A percentile compares a stretch with the other conserved stretches of the same genome.
These are phyloP conservation scores for Xylaria sp. DNA, from an alignment of 2,329 filamentous ascomycete species.

Conservation along the genomic window DNA sequence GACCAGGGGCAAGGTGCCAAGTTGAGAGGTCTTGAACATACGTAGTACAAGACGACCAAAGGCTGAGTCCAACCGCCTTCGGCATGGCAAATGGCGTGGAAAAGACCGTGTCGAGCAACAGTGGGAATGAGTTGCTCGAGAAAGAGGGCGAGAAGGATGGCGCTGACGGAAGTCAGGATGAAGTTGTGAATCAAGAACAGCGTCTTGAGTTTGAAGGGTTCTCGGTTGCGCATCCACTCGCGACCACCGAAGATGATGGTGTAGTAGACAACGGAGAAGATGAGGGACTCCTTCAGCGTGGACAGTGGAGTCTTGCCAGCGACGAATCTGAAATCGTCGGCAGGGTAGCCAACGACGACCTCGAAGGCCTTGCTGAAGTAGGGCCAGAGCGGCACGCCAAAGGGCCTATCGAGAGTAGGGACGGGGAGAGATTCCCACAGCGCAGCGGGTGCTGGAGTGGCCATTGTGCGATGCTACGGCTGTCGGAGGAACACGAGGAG, in stretches of 20 bases:
- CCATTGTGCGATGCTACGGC: conserved; percentile 39
- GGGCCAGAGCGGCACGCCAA: conserved; percentile 92
- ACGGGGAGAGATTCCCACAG: conserved; percentile 68
- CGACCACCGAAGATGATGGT: conserved; percentile 91
- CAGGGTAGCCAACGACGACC: conserved; percentile 79
- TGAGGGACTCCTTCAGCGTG: conserved; percentile 82
- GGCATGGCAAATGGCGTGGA: conserved; percentile 84
- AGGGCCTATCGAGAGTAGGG: conserved; percentile 89
- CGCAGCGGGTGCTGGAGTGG: conserved; percentile 51
- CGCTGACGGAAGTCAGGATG: conserved; percentile 87
- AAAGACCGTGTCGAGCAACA: conserved; percentile 81
- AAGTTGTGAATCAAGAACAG: conserved; percentile 98
- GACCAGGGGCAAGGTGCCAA: conserved; percentile 14
- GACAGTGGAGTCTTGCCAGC: conserved; percentile 88
- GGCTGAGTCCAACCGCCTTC: conserved; percentile 93
- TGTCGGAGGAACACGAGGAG: neutral
- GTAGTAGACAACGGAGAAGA: conserved; percentile 90
- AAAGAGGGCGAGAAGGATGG: conserved; percentile 82
- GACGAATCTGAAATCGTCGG: conserved; percentile 86
- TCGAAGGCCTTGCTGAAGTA: conserved; percentile 91
- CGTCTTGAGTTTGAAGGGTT: conserved; percentile 85
- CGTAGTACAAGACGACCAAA: conserved; percentile 95
- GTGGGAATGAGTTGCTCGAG: conserved; percentile 91
- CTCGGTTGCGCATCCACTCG: conserved; percentile 88
- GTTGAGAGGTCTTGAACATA: conserved; percentile 58